Evolutionary conservation across 352 stramenopile species (phyloP), one percentile per base, ranked within the genome.

Genomic region (Pythium phragmitis): DNA sequence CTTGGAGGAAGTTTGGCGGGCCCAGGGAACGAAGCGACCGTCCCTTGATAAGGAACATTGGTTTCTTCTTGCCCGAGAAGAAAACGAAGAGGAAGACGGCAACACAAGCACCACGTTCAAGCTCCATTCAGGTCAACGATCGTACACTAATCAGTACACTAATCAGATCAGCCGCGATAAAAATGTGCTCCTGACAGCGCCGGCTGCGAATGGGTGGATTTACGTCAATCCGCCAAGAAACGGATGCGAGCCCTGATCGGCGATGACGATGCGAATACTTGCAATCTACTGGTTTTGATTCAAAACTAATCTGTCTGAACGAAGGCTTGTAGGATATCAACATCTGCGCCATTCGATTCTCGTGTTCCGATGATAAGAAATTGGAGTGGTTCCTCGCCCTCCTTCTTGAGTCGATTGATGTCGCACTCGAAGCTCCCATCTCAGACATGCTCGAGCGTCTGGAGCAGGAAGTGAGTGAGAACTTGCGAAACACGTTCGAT

Each of bases 21-120:
- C 28, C 12, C 49, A 30, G 2, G 49, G 49, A 26, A 55, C 49
- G 28, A 42, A 26, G 12, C 26, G 49, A 4, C 49, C 49, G 26
- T 39, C 39, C 14, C 4, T 51, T 41, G 54, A 51, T 16, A 60
- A 62, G n/a, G 55, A 53, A 17, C 55, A 62, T 30, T 62, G 55
- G 55, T 62, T 62, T 36, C 23, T 62, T 23, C n/a, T 54, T 12
- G 43, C 55, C 3, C 41, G 43, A 5, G 55, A 54, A 14, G 41
- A 62, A 9, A 11, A 33, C 4, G 28, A 33, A 2, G 42, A 60
- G 14, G 14, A 9, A 9, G 26, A 54, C n/a, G 55, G 55, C n/a
- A 21, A 4, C 30, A 33, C 9, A 14, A 9, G 45, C 1, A 14
- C 54, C 12, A 62, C 55, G 33, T 62, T 62, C 55, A 62, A 62